Evolutionary conservation across 208 protist species (phyloP), one percentile per base, ranked within the genome.

Genomic region (Trypanosoma brucei): DNA sequence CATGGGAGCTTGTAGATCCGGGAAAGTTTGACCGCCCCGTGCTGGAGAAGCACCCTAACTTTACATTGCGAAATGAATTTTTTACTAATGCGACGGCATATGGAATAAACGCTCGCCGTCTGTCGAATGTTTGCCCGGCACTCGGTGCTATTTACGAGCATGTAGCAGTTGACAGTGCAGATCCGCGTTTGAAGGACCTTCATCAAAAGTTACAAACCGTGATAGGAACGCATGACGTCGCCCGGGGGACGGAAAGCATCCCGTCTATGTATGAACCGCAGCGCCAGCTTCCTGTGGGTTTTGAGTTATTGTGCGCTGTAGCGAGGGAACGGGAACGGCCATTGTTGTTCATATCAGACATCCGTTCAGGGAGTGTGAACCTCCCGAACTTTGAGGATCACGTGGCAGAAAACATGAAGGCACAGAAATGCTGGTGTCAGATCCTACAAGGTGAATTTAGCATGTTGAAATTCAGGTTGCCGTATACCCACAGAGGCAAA

Each of bases 381-480:
- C 67, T 92, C 31, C 62, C 79, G 7, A 95, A 96, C 62, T 94
- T 96, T 69, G 94, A 98, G 72, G 81, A 93, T 1, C 82, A 92
- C 60, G 92, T 97, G 8, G 74, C 75, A 52, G 80, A 88, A 61
- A 96, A 97, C 82, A 97, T 97, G 92, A 76, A 78, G 11, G 84
- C 83, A 40, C 95, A 98, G 80, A 81, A 86, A 73, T 83, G 81
- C 49, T 98, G 96, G 96, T 90, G 91, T 62, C 66, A 77, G 52
- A 87, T 97, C 30, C 66, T 98, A 53, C 69, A 95, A 30, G 93
- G 87, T 5, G 70, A 84, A 7, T 68, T 77, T 40, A 88, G 80
- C 62, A 96, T 98, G 94, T 83, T 98, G 30, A 98, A 98, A 71
- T 98, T 98, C 60, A 77, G 97, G 34, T 78, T 98, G 14, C 95